These are phyloP conservation scores for Inosperma sp. DNA, from an alignment of 768 basidiomycete genomes.

Conservation along the genomic window DNA sequence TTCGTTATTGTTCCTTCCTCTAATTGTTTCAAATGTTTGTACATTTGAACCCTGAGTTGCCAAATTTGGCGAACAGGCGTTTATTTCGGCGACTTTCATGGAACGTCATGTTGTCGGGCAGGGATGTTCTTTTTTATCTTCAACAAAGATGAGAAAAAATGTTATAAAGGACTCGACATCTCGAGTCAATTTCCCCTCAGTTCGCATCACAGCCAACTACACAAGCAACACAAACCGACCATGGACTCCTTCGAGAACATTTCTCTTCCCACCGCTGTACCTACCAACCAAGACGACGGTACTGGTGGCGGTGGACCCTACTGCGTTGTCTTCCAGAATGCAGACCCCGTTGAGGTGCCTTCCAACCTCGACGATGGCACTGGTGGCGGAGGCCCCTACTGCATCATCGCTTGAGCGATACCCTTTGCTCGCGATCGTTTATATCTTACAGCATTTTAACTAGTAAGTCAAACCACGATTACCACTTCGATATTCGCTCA, in stretches of 20 bases:
- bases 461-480: background rate
- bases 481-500: background rate
- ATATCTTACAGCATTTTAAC: background rate
- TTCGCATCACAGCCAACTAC: too few species aligned
- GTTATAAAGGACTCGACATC: too few species aligned
- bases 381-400: background rate
- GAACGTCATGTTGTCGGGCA: too few species aligned
- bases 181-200: too few species aligned
- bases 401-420: background rate
- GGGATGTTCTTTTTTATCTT: too few species aligned
- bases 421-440: background rate
- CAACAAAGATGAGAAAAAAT: too few species aligned
- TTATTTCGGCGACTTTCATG: too few species aligned
- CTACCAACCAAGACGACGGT: background rate
- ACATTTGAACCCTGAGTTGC: too few species aligned
- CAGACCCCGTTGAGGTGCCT: background rate
- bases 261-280: background rate
- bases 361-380: background rate
- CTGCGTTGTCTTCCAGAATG: background rate
- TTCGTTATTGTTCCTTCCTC: too few species aligned
- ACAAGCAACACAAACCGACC: too few species aligned
- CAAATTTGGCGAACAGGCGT: too few species aligned
- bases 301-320: background rate
- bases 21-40: too few species aligned
- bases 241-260: background rate